phyloP scores from a whole-genome alignment of 1,284 basidiomycete species.

The Apiotrichum gracile region DNA sequence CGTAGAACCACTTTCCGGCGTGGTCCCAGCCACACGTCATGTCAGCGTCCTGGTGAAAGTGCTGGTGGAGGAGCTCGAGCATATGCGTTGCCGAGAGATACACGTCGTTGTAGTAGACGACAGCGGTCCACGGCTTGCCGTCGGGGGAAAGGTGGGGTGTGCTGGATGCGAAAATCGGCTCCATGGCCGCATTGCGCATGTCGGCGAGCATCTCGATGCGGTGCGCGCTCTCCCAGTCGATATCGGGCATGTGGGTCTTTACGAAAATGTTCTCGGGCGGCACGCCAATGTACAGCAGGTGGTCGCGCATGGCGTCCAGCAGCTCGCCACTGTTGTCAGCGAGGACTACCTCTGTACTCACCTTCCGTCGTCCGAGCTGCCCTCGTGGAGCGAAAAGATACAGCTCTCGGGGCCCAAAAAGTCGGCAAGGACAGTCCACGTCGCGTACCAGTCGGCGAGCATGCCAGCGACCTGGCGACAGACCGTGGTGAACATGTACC shows the following conservation, averaged over 20 bases:
- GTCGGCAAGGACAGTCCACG: constrained; percentile 42
- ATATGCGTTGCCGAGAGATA: constrained; percentile 46
- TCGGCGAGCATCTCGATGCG: constrained; percentile 46
- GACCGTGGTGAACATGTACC: constrained; percentile 35
- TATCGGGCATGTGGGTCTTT: constrained; percentile 27
- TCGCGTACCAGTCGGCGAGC: constrained; percentile 42
- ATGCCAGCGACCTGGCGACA: constrained; percentile 43
- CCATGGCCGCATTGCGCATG: constrained; percentile 47
- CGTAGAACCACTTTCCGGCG: constrained; percentile 48
- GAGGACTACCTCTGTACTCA: background rate
- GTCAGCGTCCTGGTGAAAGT: constrained; percentile 45
- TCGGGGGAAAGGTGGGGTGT: constrained; percentile 35
- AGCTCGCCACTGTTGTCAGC: constrained; percentile 15
- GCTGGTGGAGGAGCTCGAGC: constrained; percentile 48
- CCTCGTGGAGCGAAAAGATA: constrained; percentile 38
- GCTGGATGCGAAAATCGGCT: constrained; percentile 39
- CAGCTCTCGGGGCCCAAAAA: constrained; percentile 41
- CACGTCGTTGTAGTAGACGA: constrained; percentile 50
- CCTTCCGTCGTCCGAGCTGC: constrained; percentile 33
- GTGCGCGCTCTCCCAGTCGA: constrained; percentile 39
- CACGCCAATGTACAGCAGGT: constrained; percentile 41
- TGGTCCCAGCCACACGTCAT: constrained; percentile 50
- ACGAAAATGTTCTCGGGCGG: constrained; percentile 41
- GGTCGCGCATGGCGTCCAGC: constrained; percentile 32
- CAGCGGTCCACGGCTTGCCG: constrained; percentile 36